These are phyloP conservation scores for Phialophora tarda DNA, from an alignment of 2,329 filamentous ascomycete species.

Conservation along the genomic window DNA sequence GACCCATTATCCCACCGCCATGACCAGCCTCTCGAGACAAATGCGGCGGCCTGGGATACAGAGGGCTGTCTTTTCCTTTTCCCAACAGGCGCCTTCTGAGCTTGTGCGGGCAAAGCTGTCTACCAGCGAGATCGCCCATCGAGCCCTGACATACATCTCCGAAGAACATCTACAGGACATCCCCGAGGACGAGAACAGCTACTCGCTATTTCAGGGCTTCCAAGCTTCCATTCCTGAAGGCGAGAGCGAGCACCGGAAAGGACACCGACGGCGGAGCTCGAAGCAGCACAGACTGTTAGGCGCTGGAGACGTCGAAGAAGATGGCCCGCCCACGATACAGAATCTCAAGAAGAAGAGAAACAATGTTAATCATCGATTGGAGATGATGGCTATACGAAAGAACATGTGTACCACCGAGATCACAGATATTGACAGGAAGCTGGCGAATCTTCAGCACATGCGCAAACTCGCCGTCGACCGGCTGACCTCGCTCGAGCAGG, in stretches of 20 bases:
- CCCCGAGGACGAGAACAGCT: constrained; percentile 81
- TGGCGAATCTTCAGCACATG: constrained; percentile 91
- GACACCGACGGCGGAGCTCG: constrained; percentile 70
- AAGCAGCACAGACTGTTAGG: constrained; percentile 76
- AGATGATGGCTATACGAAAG: constrained; percentile 90
- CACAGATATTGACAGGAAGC: constrained; percentile 94
- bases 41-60: constrained; percentile 82
- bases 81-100: constrained; percentile 89
- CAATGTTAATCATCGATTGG: constrained; percentile 79
- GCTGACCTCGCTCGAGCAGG: constrained; percentile 82
- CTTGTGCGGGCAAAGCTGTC: constrained; percentile 91
- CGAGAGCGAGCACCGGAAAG: constrained; percentile 67
- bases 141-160: constrained; percentile 83
- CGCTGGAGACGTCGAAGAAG: constrained; percentile 63
- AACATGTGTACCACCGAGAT: constrained; percentile 98
- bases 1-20: constrained; percentile 80
- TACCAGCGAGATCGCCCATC: constrained; percentile 88
- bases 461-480: constrained; percentile 88
- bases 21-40: constrained; percentile 88
- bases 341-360: constrained; percentile 81
- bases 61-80: constrained; percentile 87
- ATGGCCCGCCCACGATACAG: constrained; percentile 69
- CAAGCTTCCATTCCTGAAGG: constrained; percentile 83
- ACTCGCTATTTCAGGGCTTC: constrained; percentile 96
- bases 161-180: constrained; percentile 91